Evolutionary conservation across 2,329 filamentous ascomycete genomes (phyloP).

Genomic region (Aspergillus brasiliensis): DNA sequence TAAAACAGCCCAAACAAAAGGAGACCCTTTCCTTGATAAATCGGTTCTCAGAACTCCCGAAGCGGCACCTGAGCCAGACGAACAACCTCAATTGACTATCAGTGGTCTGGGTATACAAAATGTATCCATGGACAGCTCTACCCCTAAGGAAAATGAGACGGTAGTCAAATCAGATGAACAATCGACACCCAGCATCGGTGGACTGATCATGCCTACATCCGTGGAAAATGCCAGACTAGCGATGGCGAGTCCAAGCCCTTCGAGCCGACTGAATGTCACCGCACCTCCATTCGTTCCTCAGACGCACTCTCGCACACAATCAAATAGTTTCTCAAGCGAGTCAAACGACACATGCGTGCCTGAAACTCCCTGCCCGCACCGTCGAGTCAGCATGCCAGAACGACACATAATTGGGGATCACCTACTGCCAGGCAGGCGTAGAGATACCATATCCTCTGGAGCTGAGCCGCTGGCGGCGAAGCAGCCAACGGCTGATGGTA

Average conservation of each 20-base stretch:
- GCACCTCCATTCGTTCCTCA: slow-evolving; percentile 2
- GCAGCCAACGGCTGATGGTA: not conserved
- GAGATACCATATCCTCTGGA: not conserved
- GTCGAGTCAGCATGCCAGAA: no score
- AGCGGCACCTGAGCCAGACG: no score
- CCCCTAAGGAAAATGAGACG: not conserved
- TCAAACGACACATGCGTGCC: not conserved
- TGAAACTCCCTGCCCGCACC: not conserved
- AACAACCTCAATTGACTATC: no score
- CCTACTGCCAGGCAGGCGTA: slow-evolving; percentile 24
- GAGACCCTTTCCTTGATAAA: not conserved
- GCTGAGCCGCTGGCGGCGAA: not conserved
- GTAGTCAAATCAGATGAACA: not conserved
- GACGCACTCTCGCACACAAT: not conserved
- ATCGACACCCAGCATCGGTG: not conserved
- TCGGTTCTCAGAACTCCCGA: no score
- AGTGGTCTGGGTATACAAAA: no score
- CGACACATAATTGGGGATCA: slow-evolving; percentile 24
- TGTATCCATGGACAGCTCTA: no score
- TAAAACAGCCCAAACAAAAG: not conserved
- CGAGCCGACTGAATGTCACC: not conserved
- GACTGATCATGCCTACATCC: not conserved
- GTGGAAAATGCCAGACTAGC: not conserved
- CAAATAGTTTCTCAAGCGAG: not conserved
- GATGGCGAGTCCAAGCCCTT: not conserved